Evolutionary conservation across 495 filamentous ascomycete species (phyloP).

Genomic region (Trichocladium antarcticum): DNA sequence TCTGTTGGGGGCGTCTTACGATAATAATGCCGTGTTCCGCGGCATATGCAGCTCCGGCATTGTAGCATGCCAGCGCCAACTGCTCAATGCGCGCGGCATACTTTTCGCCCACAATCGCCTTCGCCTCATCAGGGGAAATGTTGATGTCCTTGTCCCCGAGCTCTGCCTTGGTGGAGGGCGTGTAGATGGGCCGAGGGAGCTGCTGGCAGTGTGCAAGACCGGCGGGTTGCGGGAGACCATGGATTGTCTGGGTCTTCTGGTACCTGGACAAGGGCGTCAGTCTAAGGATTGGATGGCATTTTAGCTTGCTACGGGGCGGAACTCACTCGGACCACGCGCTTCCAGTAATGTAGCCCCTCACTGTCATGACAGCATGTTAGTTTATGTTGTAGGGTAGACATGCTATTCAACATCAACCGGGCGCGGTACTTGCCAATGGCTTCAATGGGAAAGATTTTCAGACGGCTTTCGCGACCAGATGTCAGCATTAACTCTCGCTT

Average conservation of each 20-base stretch:
- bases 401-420: too few relatives aligned
- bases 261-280: conserved; percentile 16
- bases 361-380: conserved; percentile 19
- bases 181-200: conserved; percentile 68
- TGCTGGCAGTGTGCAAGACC: conserved; percentile 62
- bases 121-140: conserved; percentile 63
- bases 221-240: conserved; percentile 56
- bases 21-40: conserved; percentile 75
- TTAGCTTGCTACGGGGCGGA: not conserved
- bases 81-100: conserved; percentile 67
- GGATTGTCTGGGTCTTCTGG: conserved; percentile 61
- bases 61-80: conserved; percentile 63
- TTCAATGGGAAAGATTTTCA: conserved; percentile 78
- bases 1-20: not conserved
- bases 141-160: conserved; percentile 81
- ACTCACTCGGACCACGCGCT: conserved; percentile 68
- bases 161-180: conserved; percentile 84
- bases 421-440: conserved; percentile 40
- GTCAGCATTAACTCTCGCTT: too few relatives aligned
- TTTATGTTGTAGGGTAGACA: not conserved
- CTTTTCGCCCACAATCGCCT: conserved; percentile 56
- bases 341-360: conserved; percentile 89
- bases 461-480: conserved; percentile 34
- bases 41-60: conserved; percentile 62
- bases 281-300: conserved; percentile 29